phyloP scores from a whole-genome alignment of 75 land plant species.

The Sequoia sempervirens region DNA sequence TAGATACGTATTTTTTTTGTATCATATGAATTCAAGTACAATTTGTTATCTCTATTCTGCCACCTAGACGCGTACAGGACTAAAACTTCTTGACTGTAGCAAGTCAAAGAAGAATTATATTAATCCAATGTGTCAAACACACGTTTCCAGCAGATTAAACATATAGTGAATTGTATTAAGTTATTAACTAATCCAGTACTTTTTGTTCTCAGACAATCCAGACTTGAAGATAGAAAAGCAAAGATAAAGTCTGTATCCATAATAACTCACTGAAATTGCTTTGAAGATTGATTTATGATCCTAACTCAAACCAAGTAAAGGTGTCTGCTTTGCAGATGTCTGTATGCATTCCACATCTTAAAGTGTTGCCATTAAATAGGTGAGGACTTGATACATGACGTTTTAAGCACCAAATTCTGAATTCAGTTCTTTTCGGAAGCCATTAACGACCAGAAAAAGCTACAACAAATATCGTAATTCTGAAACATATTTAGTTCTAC shows the following conservation, averaged over 20 bases:
- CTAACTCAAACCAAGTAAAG: neutral
- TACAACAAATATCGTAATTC: neutral
- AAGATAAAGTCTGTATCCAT: neutral
- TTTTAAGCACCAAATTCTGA: neutral
- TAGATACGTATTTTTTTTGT: neutral
- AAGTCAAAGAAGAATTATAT: neutral
- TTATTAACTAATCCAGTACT: neutral
- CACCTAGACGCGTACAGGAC: neutral
- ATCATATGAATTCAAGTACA: neutral
- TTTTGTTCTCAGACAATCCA: neutral
- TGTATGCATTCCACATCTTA: neutral
- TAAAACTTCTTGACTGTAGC: neutral
- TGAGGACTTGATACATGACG: neutral
- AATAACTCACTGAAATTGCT: neutral
- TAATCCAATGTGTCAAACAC: neutral
- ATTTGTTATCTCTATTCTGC: neutral
- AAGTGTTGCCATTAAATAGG: neutral
- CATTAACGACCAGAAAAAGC: neutral
- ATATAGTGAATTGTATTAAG: neutral
- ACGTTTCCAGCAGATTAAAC: neutral
- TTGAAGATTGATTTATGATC: neutral
- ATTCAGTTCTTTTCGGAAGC: neutral
- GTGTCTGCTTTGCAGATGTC: neutral
- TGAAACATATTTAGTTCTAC: neutral
- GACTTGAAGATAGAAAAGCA: neutral